Percentiles rank a stretch among this genome's conserved stretches.
Evolutionary conservation across 228 moss, liverwort and hornwort genomes (phyloP).

Genomic region (Sphagnum magellanicum): DNA sequence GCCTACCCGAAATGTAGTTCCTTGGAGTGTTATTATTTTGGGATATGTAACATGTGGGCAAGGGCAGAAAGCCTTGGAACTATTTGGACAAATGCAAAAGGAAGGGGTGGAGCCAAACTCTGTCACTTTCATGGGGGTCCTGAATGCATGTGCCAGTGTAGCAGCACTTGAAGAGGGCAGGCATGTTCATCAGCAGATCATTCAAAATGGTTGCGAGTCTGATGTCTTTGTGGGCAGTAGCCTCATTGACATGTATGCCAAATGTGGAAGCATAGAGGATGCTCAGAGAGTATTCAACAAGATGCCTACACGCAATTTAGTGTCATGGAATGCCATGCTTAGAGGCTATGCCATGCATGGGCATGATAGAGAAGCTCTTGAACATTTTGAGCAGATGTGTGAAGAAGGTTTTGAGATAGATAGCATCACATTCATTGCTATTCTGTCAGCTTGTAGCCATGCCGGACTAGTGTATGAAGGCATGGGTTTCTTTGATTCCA

Average conservation of each 20-base stretch:
- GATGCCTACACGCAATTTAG: not conserved
- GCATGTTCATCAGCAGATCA: not conserved
- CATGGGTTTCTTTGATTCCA: not conserved
- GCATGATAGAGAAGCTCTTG: not conserved
- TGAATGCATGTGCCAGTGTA: not conserved
- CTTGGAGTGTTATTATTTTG: slow-evolving; percentile 6
- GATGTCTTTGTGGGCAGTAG: not conserved
- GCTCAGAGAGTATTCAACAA: not conserved
- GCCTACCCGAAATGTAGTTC: slow-evolving; percentile 1
- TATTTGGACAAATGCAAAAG: not conserved
- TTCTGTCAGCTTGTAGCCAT: not conserved
- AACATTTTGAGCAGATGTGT: not conserved
- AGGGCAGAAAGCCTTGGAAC: not conserved
- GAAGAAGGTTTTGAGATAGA: not conserved
- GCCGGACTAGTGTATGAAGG: slow-evolving; percentile 7
- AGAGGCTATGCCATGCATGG: not conserved
- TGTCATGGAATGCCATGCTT: not conserved
- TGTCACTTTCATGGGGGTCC: not conserved
- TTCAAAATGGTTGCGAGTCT: not conserved
- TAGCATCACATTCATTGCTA: not conserved
- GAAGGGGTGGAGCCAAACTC: not conserved
- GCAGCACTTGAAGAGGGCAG: not conserved
- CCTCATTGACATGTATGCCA: not conserved
- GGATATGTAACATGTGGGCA: not conserved
- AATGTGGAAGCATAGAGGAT: not conserved